These are phyloP conservation scores for Aureobasidium mangrovei DNA, from an alignment of 2,329 filamentous ascomycete genomes.

Conservation along the genomic window DNA sequence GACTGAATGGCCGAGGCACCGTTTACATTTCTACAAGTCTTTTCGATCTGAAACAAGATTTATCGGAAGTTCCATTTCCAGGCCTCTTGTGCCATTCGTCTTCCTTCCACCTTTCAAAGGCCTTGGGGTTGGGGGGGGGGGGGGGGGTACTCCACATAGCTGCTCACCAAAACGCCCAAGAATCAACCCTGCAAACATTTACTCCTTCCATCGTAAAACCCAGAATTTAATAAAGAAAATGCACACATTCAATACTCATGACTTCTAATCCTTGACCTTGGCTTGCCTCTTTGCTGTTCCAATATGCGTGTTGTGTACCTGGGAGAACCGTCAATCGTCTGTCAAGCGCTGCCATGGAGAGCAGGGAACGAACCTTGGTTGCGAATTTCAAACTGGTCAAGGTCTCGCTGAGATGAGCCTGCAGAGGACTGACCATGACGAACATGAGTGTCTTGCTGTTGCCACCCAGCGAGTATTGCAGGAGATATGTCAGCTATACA, in stretches of 20 bases:
- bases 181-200: no score
- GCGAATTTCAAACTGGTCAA: slow-evolving; percentile 93
- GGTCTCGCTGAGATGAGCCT: slow-evolving; percentile 85
- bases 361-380: slow-evolving; percentile 60
- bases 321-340: neutral
- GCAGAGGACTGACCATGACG: slow-evolving; percentile 90
- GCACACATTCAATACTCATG: slow-evolving; percentile 5
- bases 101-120: no score
- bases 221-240: neutral
- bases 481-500: slow-evolving; percentile 69
- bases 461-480: slow-evolving; percentile 89
- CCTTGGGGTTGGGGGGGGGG: no score
- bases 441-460: slow-evolving; percentile 97
- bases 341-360: neutral
- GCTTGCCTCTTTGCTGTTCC: slow-evolving; percentile 74
- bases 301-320: slow-evolving; percentile 85
- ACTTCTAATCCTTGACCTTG: slow-evolving; percentile 42
- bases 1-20: no score
- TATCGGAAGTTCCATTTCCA: no score
- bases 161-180: no score
- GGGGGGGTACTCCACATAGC: no score
- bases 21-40: no score
- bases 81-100: no score
- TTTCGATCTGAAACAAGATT: no score
- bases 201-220: neutral